A percentile compares a stretch with the other conserved stretches of the same genome.
Conservation (phyloP, 805 yeast species). For the Yamadazyma olivae region DNA sequence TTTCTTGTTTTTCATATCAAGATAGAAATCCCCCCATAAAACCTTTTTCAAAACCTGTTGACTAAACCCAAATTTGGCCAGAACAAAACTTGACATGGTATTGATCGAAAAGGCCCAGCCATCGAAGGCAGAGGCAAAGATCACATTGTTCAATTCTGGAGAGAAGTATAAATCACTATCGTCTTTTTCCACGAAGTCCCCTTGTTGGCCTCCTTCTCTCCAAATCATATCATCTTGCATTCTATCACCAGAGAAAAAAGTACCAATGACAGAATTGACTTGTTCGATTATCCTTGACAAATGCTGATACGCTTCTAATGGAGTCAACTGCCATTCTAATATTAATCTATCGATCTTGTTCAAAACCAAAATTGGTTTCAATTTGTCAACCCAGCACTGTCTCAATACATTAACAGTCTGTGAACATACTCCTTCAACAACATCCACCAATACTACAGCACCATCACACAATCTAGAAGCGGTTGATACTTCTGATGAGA, state of each 20-base stretch:
- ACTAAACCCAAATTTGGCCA: slow-evolving; percentile 79
- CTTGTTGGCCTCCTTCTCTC: slow-evolving; percentile 60
- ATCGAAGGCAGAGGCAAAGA: slow-evolving; percentile 88
- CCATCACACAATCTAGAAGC: slow-evolving; percentile 97
- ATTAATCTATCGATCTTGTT: slow-evolving; percentile 89
- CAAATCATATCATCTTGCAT: slow-evolving; percentile 82
- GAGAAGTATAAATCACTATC: slow-evolving; percentile 83
- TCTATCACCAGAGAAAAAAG: slow-evolving; percentile 88
- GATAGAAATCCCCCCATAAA: slow-evolving; percentile 92
- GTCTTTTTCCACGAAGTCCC: slow-evolving; percentile 66
- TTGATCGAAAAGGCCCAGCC: slow-evolving; percentile 97
- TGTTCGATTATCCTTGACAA: slow-evolving; percentile 79
- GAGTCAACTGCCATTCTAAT: slow-evolving; percentile 75
- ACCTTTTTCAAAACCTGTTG: slow-evolving; percentile 75
- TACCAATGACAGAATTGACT: slow-evolving; percentile 91
- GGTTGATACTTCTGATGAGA: slow-evolving; percentile 92
- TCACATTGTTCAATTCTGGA: slow-evolving; percentile 85
- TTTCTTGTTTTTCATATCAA: slow-evolving; percentile 87
- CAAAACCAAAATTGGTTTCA: slow-evolving; percentile 82
- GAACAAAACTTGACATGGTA: slow-evolving; percentile 85
- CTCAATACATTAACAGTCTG: slow-evolving; percentile 93
- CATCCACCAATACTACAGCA: slow-evolving; percentile 92
- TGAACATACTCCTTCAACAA: slow-evolving; percentile 97
- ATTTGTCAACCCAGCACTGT: slow-evolving; percentile 92
- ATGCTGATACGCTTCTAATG: slow-evolving; percentile 83